phyloP scores from a whole-genome alignment of 805 yeast species.

The Saccharomycopsis javanensis region DNA sequence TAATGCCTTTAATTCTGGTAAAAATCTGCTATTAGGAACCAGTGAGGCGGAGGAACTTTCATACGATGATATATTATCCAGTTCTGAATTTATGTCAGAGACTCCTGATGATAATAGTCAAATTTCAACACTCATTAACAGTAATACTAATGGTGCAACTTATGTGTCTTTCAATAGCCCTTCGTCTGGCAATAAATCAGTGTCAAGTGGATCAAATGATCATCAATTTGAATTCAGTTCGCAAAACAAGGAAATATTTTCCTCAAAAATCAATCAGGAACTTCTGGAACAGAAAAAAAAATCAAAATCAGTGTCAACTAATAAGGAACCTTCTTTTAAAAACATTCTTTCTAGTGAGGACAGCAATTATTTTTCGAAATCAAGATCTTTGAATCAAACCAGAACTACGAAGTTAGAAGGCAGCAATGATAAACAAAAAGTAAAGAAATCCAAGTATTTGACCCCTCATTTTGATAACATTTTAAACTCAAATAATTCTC shows the following conservation, averaged over 20 bases:
- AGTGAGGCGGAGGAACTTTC: background rate
- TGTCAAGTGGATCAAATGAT: background rate
- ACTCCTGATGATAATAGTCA: background rate
- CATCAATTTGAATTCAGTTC: background rate
- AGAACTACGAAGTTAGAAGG: background rate
- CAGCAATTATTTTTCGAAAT: background rate
- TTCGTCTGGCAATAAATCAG: background rate
- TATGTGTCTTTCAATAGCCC: background rate
- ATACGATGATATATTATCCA: background rate
- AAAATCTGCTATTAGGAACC: background rate
- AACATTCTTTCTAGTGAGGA: background rate
- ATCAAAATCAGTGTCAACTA: background rate
- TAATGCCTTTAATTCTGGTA: background rate
- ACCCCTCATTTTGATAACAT: slow-evolving; percentile 1
- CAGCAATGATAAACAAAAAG: background rate
- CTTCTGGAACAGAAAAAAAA: too few relatives aligned
- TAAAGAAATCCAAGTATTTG: background rate
- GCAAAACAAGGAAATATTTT: background rate
- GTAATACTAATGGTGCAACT: background rate
- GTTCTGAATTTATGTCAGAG: background rate
- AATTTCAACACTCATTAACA: background rate
- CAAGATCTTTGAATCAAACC: background rate
- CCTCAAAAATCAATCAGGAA: background rate
- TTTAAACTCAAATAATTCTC: background rate
- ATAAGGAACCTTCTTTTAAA: background rate